Evolutionary conservation across 345 rosid species (phyloP).

Genomic region (Barbarea vulgaris): DNA sequence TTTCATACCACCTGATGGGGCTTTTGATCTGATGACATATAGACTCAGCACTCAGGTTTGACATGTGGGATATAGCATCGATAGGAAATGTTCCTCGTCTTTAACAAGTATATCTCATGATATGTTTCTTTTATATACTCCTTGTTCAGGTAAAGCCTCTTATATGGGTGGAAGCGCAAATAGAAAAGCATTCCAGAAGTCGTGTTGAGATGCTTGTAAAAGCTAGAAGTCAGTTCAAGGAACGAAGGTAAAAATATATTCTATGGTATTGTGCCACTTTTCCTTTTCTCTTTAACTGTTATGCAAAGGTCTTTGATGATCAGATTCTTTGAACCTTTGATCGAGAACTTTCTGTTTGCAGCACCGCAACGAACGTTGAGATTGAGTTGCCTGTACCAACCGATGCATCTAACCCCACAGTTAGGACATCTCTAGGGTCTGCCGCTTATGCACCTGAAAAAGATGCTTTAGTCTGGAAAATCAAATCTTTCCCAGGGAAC

Average conservation of each 20-base stretch:
- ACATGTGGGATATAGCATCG: neutral
- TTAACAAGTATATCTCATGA: neutral
- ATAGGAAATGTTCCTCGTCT: neutral
- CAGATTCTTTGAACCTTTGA: conserved; percentile 78
- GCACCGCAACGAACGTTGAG: conserved; percentile 73
- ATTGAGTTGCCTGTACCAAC: conserved; percentile 74
- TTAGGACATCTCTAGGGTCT: conserved; percentile 93
- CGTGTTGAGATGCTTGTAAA: conserved; percentile 87
- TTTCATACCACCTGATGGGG: conserved; percentile 94
- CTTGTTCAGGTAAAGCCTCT: conserved; percentile 78
- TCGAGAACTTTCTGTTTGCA: conserved; percentile 46
- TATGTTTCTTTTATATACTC: neutral
- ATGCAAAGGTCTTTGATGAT: conserved; percentile 13
- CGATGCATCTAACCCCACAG: conserved; percentile 88
- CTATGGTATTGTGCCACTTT: neutral
- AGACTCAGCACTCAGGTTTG: conserved; percentile 95
- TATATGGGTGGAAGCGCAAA: conserved; percentile 94
- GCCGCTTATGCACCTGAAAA: conserved; percentile 87
- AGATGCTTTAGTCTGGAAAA: conserved; percentile 79
- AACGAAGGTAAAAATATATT: conserved; percentile 66
- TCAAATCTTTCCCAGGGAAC: conserved; percentile 77
- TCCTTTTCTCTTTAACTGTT: conserved; percentile 10
- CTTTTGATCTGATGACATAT: conserved; percentile 98
- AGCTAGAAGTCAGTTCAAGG: conserved; percentile 93
- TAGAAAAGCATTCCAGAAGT: conserved; percentile 92